Evolutionary conservation across 2,329 filamentous ascomycete species (phyloP), one percentile per base, ranked within the genome.

Genomic region (Colletotrichum nymphaeae): DNA sequence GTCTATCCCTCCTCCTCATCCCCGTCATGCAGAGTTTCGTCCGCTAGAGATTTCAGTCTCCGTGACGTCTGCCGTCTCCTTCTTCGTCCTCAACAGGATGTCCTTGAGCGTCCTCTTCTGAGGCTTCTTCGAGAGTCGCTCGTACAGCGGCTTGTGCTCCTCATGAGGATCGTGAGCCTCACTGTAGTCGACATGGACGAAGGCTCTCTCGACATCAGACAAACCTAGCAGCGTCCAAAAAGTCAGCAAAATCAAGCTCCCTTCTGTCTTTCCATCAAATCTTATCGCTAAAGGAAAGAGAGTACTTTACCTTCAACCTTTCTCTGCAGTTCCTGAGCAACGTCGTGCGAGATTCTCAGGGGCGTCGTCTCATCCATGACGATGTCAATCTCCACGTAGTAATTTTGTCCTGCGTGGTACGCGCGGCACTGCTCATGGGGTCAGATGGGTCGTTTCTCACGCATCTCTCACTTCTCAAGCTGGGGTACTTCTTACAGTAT

Each of bases 361-460:
- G 87, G 88, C 2, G 86, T 83, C 4, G 85, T 81, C 74, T 87
- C 87, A 76, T 90, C 86, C 84, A 92, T 89, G 63, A 92, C 86
- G 64, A 92, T 86, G 76, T 92, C 90, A 5, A 92, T 87, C 76
- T 92, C 90, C 22, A 91, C 90, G 75, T 91, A 91, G 76, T 90
- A 89, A 52, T 87, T 86, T 75, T 91, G 88, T 0, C 90, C 90
- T 0, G 89, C 88, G 76, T 91, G 89, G 77, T 92, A 92, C 5
- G 89, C 90, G 67, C 88, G 86, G 79, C 87, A 89, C 81, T 84
- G 59, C 26, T 28, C 19, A 22, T 12, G 6, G 69, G 4, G 69
- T 75, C 55, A 78, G 72, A 64, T 12, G 57, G 46, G 28, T 11
- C 32, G 5, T 57, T 26, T n/a, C 42, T 49, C 22, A 22, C 53